phyloP scores from a whole-genome alignment of 2,329 filamentous ascomycete species.

The Lecanicillium sp. region DNA sequence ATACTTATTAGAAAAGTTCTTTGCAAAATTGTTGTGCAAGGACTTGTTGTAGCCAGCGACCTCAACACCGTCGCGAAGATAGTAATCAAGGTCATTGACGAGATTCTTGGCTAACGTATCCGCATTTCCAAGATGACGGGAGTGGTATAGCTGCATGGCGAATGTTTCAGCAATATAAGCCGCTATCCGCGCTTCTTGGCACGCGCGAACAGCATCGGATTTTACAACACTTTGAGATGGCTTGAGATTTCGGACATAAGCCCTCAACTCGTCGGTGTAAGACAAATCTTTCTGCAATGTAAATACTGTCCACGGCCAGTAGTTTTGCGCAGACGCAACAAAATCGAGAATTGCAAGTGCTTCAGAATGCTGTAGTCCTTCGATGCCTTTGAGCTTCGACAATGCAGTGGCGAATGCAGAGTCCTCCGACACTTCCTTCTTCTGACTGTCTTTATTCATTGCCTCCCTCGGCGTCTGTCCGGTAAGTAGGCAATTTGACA shows the following conservation, averaged over 20 bases:
- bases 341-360: constrained; percentile 77
- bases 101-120: constrained; percentile 60
- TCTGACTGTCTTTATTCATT: constrained; percentile 47
- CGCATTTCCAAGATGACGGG: constrained; percentile 65
- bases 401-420: constrained; percentile 71
- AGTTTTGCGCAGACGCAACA: constrained; percentile 79
- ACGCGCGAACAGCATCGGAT: constrained; percentile 46
- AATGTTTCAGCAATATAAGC: constrained; percentile 81
- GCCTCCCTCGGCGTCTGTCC: constrained; percentile 76
- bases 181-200: constrained; percentile 61
- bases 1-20: constrained; percentile 77
- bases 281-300: constrained; percentile 64
- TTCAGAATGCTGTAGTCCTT: constrained; percentile 53
- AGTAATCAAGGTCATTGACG: constrained; percentile 69
- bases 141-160: constrained; percentile 82
- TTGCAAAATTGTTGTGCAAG: constrained; percentile 74
- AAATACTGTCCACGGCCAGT: constrained; percentile 91
- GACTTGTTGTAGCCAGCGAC: constrained; percentile 82
- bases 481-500: constrained; percentile 86
- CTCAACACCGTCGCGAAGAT: constrained; percentile 66
- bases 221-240: constrained; percentile 44
- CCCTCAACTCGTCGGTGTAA: constrained; percentile 65
- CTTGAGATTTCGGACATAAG: constrained; percentile 55
- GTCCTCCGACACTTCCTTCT: constrained; percentile 38
- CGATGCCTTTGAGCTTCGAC: constrained; percentile 58